Evolutionary conservation across 1,284 basidiomycete species (phyloP).

Genomic region (Sporisorium sorghi): DNA sequence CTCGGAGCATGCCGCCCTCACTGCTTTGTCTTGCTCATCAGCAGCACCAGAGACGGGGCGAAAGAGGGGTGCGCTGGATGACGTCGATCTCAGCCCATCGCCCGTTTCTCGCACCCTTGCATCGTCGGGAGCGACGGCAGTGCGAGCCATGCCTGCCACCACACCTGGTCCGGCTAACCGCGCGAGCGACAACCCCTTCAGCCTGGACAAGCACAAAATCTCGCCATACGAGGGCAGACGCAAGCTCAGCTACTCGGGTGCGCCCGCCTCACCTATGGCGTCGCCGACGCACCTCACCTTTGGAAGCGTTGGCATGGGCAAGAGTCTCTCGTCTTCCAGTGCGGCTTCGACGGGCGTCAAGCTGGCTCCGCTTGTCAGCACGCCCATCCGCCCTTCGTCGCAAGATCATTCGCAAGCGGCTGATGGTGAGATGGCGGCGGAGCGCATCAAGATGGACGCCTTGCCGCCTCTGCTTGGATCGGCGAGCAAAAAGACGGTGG

Average conservation of each 20-base stretch:
- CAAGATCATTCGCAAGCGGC: constrained; percentile 8
- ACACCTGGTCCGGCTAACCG: constrained; percentile 32
- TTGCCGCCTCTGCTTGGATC: constrained; percentile 38
- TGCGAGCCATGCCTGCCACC: constrained; percentile 30
- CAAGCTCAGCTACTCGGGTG: constrained; percentile 47
- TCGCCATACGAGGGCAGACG: constrained; percentile 47
- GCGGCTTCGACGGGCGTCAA: constrained; percentile 27
- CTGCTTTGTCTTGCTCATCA: constrained; percentile 40
- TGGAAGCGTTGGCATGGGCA: constrained; percentile 18
- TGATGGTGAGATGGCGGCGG: constrained; percentile 19
- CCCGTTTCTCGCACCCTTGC: constrained; percentile 37
- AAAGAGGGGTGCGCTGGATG: constrained; percentile 9
- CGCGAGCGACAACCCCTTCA: constrained; percentile 56
- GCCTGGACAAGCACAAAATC: constrained; percentile 62
- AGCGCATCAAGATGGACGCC: constrained; percentile 30
- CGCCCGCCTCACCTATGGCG: constrained; percentile 23
- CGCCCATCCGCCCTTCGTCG: constrained; percentile 37
- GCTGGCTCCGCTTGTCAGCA: constrained; percentile 45
- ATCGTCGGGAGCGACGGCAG: constrained; percentile 16
- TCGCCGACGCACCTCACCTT: constrained; percentile 38
- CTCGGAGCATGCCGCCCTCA: constrained; percentile 42
- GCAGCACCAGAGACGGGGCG: constrained; percentile 14
- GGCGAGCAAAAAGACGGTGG: constrained; percentile 25
- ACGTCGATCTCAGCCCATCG: constrained; percentile 36
- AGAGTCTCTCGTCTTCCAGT: constrained; percentile 20